Conservation (phyloP, 495 filamentous ascomycete genomes). For the Letharia lupina region DNA sequence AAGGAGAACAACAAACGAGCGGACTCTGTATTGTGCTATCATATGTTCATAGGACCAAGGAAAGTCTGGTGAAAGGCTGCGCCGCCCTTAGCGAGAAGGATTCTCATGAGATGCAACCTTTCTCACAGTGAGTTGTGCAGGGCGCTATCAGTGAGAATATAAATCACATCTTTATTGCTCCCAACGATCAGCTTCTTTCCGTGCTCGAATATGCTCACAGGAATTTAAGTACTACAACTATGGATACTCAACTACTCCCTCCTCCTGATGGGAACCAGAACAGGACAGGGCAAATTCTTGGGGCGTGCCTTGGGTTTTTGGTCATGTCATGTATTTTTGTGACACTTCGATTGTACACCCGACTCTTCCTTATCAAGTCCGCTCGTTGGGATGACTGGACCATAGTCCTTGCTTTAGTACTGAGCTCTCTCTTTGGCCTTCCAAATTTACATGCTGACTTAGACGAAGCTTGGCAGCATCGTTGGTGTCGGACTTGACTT, state of each 20-base stretch:
- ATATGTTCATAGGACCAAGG: background rate
- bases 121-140: background rate
- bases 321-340: background rate
- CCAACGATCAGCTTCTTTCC: background rate
- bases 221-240: background rate
- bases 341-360: constrained; percentile 5
- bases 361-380: constrained; percentile 2
- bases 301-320: background rate
- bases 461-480: constrained; percentile 10
- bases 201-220: background rate
- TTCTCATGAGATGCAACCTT: background rate
- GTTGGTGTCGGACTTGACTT: constrained; percentile 11
- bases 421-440: background rate
- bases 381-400: constrained; percentile 14
- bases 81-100: background rate
- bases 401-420: constrained; percentile 5
- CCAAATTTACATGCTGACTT: background rate
- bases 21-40: background rate
- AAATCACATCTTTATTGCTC: background rate
- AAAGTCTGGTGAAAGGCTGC: background rate
- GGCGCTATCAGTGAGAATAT: background rate
- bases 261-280: constrained; percentile 6
- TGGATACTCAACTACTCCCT: background rate
- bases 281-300: constrained; percentile 4
- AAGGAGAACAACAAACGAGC: background rate